phyloP scores from a whole-genome alignment of 129 eudicot species.

The Flaveria trinervia region DNA sequence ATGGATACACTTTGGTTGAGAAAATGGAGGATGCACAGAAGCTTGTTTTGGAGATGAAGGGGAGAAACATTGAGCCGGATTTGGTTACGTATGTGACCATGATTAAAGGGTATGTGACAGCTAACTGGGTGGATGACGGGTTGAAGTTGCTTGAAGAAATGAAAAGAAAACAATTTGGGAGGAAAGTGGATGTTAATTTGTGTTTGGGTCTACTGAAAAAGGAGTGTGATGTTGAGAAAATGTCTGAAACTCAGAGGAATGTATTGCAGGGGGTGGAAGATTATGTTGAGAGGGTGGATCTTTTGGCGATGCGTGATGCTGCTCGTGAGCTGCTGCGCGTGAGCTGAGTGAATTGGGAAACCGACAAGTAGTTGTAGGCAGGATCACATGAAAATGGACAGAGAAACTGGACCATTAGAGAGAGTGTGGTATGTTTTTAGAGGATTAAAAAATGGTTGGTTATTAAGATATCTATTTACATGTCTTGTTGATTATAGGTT shows the following conservation, averaged over 20 bases:
- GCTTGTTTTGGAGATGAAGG: conserved; percentile 32
- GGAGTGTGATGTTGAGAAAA: conserved; percentile 58
- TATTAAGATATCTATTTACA: too few relatives aligned
- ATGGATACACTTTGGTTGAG: conserved; percentile 23
- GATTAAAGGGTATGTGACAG: conserved; percentile 37
- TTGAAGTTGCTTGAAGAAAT: conserved; percentile 61
- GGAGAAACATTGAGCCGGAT: conserved; percentile 30
- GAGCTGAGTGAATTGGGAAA: conserved; percentile 31
- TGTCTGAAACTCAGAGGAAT: conserved; percentile 52
- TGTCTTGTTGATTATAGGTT: too few relatives aligned
- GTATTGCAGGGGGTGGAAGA: conserved; percentile 61
- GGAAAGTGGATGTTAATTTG: conserved; percentile 46
- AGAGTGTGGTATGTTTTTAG: neutral
- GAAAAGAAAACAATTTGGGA: conserved; percentile 50
- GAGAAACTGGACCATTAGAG: neutral
- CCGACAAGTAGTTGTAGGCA: neutral
- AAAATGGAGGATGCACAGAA: conserved; percentile 31
- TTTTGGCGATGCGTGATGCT: conserved; percentile 35
- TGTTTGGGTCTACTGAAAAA: conserved; percentile 67
- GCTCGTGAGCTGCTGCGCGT: conserved; percentile 32
- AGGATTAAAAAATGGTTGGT: neutral
- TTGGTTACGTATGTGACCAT: conserved; percentile 29
- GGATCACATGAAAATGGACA: neutral
- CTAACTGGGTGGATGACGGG: conserved; percentile 24
- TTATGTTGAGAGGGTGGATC: conserved; percentile 36